phyloP scores from a whole-genome alignment of 2,329 filamentous ascomycete genomes.

The Exophiala xenobiotica region DNA sequence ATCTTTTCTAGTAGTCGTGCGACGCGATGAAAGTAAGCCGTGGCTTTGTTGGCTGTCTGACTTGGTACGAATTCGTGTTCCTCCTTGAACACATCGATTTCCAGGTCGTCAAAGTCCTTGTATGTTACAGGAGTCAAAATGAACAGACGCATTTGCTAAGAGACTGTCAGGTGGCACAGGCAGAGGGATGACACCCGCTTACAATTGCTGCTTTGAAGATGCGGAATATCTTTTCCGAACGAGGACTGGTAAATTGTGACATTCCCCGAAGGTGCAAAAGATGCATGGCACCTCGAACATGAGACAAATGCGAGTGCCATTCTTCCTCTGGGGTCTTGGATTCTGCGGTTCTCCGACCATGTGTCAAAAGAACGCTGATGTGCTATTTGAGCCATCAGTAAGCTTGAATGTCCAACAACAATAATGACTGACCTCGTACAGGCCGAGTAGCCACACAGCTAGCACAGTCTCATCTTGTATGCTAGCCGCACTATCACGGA shows the following conservation, averaged over 20 bases:
- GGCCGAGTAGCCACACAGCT: constrained; percentile 28
- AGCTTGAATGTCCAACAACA: background rate
- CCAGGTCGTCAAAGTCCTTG: constrained; percentile 27
- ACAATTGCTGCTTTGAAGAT: constrained; percentile 30
- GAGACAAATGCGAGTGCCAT: constrained; percentile 28
- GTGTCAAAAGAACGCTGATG: constrained; percentile 24
- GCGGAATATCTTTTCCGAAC: constrained; percentile 27
- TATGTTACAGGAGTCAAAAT: constrained; percentile 26
- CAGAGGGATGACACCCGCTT: background rate
- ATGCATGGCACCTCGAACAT: constrained; percentile 29
- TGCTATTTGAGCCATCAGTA: constrained; percentile 13
- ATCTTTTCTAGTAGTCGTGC: constrained; percentile 26
- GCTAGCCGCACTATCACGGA: constrained; percentile 19
- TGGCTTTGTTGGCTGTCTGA: constrained; percentile 25
- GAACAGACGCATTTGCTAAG: constrained; percentile 30
- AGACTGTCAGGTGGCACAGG: background rate
- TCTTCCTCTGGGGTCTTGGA: constrained; percentile 21
- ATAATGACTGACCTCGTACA: constrained; percentile 25
- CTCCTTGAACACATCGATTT: constrained; percentile 28
- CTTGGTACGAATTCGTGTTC: constrained; percentile 29
- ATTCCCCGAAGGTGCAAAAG: constrained; percentile 25
- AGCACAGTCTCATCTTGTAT: constrained; percentile 29
- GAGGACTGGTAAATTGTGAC: constrained; percentile 25
- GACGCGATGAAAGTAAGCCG: constrained; percentile 24
- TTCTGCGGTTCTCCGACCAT: constrained; percentile 14